Conservation (phyloP, 1,139 yeast genomes). For the Pichia sp. region DNA sequence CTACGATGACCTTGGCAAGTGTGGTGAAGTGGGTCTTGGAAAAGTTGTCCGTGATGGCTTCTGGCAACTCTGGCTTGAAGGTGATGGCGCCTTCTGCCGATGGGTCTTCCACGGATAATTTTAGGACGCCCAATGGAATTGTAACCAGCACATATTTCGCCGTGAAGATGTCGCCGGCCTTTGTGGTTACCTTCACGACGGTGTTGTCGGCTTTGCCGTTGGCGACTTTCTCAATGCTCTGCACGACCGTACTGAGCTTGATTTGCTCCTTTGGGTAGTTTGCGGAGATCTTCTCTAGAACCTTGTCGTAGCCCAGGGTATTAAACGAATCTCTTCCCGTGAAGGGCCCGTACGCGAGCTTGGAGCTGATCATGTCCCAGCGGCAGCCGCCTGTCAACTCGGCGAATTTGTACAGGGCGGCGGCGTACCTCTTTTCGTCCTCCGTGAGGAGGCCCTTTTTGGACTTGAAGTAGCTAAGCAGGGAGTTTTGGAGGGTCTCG, state of each 20-base stretch:
- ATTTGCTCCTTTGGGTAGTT: slow-evolving; percentile 27
- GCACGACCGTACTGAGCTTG: slow-evolving; percentile 20
- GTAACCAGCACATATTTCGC: slow-evolving; percentile 38
- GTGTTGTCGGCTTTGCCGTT: slow-evolving; percentile 10
- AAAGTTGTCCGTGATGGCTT: slow-evolving; percentile 26
- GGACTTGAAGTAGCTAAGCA: slow-evolving; percentile 22
- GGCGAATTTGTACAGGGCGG: slow-evolving; percentile 26
- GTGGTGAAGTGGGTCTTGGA: slow-evolving; percentile 34
- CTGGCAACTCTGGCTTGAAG: slow-evolving; percentile 37
- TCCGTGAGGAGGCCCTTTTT: slow-evolving; percentile 20
- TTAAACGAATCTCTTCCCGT: slow-evolving; percentile 41
- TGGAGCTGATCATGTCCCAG: slow-evolving; percentile 30
- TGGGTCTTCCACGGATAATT: slow-evolving; percentile 27
- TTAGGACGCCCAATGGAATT: slow-evolving; percentile 35
- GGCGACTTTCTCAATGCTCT: slow-evolving; percentile 19
- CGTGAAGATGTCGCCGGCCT: slow-evolving; percentile 27
- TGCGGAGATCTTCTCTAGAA: slow-evolving; percentile 35
- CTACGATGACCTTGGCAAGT: slow-evolving; percentile 40
- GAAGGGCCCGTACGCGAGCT: slow-evolving; percentile 24
- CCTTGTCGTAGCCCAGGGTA: slow-evolving; percentile 35
- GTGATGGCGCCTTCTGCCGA: slow-evolving; percentile 29
- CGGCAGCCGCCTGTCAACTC: slow-evolving; percentile 28
- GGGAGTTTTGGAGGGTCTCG: slow-evolving; percentile 24
- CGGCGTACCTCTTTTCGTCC: slow-evolving; percentile 27
- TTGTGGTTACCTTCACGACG: slow-evolving; percentile 25